These are phyloP conservation scores for Taphrina deformans DNA, from an alignment of 1,139 yeast species.

Conservation along the genomic window DNA sequence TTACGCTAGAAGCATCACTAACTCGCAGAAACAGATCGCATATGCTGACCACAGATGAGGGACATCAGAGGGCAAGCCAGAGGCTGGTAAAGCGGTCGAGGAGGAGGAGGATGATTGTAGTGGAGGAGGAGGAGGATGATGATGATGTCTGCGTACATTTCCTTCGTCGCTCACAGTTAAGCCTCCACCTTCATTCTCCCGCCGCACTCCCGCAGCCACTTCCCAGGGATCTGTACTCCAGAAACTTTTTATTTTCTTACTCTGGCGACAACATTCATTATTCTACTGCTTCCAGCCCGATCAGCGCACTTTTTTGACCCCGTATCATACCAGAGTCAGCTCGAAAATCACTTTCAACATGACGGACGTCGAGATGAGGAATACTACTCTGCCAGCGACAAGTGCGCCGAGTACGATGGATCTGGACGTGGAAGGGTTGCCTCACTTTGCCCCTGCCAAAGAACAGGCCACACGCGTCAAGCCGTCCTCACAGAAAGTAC, in stretches of 20 bases:
- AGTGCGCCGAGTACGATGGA: slow-evolving; percentile 45
- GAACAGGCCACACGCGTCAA: slow-evolving; percentile 62
- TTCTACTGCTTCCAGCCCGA: background rate
- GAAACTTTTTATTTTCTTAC: background rate
- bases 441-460: slow-evolving; percentile 76
- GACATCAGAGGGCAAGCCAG: background rate
- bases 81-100: background rate
- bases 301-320: no score
- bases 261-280: background rate
- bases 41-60: no score
- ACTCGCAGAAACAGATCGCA: no score
- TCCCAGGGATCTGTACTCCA: background rate
- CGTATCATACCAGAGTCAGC: no score
- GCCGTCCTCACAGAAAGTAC: slow-evolving; percentile 79
- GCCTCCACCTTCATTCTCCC: background rate
- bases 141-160: background rate
- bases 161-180: background rate
- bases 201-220: slow-evolving; percentile 3
- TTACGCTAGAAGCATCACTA: background rate
- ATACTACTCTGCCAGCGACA: background rate
- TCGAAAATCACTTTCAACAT: no score
- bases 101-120: background rate
- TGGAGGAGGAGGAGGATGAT: background rate
- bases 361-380: slow-evolving; percentile 8
- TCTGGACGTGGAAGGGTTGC: slow-evolving; percentile 86